These are phyloP conservation scores for Porcisia hertigi DNA, from an alignment of 208 protist genomes.

Conservation along the genomic window DNA sequence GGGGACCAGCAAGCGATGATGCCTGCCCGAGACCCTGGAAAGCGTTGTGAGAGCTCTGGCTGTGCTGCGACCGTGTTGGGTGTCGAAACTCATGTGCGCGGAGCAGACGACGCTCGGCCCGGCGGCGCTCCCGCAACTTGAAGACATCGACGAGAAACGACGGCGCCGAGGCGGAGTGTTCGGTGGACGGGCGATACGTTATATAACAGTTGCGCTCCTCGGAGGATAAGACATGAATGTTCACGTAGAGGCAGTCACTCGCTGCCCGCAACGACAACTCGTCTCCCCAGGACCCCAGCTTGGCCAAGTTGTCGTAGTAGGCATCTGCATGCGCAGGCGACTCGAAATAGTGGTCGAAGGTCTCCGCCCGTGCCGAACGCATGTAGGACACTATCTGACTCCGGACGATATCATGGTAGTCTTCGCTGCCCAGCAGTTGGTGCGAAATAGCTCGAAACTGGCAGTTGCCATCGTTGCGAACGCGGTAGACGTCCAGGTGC, in stretches of 20 bases:
- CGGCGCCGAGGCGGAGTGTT: slow-evolving; percentile 52
- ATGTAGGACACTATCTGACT: slow-evolving; percentile 85
- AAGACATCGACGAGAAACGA: slow-evolving; percentile 78
- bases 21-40: neutral
- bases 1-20: neutral
- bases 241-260: slow-evolving; percentile 81
- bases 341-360: slow-evolving; percentile 86
- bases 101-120: slow-evolving; percentile 18
- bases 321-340: slow-evolving; percentile 52
- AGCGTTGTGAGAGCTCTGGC: neutral
- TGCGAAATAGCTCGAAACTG: slow-evolving; percentile 88
- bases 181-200: slow-evolving; percentile 64
- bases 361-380: slow-evolving; percentile 54
- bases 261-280: slow-evolving; percentile 86
- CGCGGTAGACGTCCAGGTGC: slow-evolving; percentile 48
- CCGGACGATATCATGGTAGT: slow-evolving; percentile 81
- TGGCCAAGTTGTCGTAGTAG: slow-evolving; percentile 66
- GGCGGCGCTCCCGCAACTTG: slow-evolving; percentile 30
- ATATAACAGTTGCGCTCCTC: slow-evolving; percentile 83
- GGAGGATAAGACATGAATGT: slow-evolving; percentile 86
- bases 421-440: slow-evolving; percentile 83
- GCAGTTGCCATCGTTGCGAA: slow-evolving; percentile 89
- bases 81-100: slow-evolving; percentile 14
- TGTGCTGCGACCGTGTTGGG: slow-evolving; percentile 2
- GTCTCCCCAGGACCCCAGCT: slow-evolving; percentile 79